Conservation (phyloP, 331 rosid genomes). For the Acacia pycnantha region DNA sequence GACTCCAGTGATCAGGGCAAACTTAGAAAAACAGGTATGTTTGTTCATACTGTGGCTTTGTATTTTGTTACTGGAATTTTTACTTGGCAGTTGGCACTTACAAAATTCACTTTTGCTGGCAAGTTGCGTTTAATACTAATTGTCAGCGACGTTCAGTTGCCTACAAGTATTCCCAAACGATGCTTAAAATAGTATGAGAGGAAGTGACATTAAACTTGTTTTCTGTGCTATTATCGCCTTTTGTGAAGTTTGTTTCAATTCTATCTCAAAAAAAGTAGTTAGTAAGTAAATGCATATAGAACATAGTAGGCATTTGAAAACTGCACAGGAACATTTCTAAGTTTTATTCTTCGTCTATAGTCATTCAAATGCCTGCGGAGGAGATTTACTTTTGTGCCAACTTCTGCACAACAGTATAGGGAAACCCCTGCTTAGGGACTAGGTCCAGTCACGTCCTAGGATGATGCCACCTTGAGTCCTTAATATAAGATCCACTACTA, state of each 20-base stretch:
- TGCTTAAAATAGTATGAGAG: background rate
- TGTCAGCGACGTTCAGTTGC: background rate
- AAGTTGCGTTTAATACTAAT: background rate
- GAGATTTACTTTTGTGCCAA: background rate
- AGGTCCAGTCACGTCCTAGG: background rate
- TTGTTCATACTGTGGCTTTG: background rate
- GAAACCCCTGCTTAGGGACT: background rate
- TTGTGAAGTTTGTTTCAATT: background rate
- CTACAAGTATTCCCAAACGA: background rate
- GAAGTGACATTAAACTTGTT: background rate
- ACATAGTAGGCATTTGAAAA: background rate
- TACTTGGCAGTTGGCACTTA: background rate
- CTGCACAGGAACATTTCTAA: background rate
- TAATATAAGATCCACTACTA: no score
- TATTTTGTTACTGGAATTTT: background rate
- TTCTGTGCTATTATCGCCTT: background rate
- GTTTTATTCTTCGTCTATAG: background rate
- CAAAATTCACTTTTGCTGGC: background rate
- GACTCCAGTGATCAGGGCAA: constrained; percentile 89
- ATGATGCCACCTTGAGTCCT: no score
- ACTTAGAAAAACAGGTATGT: constrained; percentile 81
- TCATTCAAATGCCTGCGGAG: background rate
- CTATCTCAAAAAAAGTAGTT: background rate
- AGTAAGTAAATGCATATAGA: background rate
- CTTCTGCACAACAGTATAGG: background rate